Evolutionary conservation across 495 filamentous ascomycete species (phyloP).

Genomic region (Penicillium arizonense): DNA sequence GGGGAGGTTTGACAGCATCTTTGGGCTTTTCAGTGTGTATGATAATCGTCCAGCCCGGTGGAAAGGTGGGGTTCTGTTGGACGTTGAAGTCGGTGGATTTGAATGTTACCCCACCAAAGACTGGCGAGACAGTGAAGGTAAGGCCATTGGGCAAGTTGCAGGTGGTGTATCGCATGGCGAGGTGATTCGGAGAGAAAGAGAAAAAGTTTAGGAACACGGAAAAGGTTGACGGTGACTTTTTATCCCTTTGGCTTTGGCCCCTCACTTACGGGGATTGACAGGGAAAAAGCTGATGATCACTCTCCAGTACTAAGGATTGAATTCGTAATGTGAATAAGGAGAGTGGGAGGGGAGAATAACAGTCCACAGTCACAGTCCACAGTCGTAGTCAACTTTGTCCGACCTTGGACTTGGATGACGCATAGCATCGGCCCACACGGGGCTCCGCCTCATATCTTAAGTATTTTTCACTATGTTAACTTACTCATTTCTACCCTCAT

Average conservation of each 20-base stretch:
- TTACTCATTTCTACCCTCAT: no score
- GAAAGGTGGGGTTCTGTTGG: constrained; percentile 63
- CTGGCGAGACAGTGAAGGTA: constrained; percentile 72
- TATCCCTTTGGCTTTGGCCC: constrained; percentile 4
- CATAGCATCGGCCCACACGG: constrained; percentile 2
- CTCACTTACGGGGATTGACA: constrained; percentile 5
- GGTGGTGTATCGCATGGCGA: constrained; percentile 31
- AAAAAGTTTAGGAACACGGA: not conserved
- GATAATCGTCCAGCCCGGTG: constrained; percentile 84
- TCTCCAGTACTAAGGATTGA: not conserved
- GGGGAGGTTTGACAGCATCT: constrained; percentile 16
- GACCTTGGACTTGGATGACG: constrained; percentile 3
- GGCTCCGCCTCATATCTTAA: no score
- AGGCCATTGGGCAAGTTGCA: constrained; percentile 82
- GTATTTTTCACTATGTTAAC: no score
- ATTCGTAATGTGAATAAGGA: constrained; percentile 3
- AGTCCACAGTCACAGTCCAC: not conserved
- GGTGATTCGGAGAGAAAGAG: not conserved
- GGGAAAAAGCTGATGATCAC: not conserved
- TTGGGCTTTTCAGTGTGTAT: constrained; percentile 66
- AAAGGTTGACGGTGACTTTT: not conserved
- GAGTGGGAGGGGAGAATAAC: not conserved
- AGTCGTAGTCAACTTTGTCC: not conserved
- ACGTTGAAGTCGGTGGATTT: constrained; percentile 71
- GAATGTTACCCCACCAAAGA: constrained; percentile 88